These are phyloP conservation scores for Wickerhamomyces silvicola DNA, from an alignment of 805 yeast genomes.

Conservation along the genomic window DNA sequence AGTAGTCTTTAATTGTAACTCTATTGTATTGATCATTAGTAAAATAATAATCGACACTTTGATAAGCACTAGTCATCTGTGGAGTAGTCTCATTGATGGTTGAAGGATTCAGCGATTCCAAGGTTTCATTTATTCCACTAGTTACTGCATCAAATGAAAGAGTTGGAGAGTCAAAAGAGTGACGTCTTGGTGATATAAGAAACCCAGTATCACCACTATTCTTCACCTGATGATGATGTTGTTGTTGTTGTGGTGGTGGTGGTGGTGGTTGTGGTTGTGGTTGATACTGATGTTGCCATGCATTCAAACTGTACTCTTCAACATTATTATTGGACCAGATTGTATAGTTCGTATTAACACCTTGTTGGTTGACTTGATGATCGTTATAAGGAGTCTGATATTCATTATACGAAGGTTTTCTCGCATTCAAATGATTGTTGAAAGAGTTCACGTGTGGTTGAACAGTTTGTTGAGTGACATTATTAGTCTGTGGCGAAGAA, in stretches of 20 bases:
- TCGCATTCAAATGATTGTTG: background rate
- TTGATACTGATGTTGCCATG: slow-evolving; percentile 2
- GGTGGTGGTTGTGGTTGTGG: background rate
- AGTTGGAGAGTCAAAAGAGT: background rate
- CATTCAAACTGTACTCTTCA: background rate
- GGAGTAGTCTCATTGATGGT: slow-evolving; percentile 13
- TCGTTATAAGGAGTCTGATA: background rate
- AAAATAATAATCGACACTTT: slow-evolving; percentile 18
- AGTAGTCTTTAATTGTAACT: slow-evolving; percentile 13
- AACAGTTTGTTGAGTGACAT: background rate
- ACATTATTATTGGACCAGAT: background rate
- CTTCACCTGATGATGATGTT: too few relatives aligned
- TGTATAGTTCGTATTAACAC: slow-evolving; percentile 1
- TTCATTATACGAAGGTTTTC: slow-evolving; percentile 2
- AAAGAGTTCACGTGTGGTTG: background rate
- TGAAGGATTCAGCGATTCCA: too few relatives aligned
- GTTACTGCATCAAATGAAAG: too few relatives aligned
- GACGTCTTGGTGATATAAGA: background rate
- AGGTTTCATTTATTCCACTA: too few relatives aligned
- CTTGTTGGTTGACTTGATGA: background rate
- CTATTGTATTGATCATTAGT: slow-evolving; percentile 18
- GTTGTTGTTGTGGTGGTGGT: background rate
- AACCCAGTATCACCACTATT: background rate
- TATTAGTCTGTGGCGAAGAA: too few relatives aligned
- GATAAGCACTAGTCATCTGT: slow-evolving; percentile 13